Percentiles rank a stretch among this genome's conserved stretches.
Evolutionary conservation across 805 yeast species (phyloP).

Genomic region (Torulaspora indica): DNA sequence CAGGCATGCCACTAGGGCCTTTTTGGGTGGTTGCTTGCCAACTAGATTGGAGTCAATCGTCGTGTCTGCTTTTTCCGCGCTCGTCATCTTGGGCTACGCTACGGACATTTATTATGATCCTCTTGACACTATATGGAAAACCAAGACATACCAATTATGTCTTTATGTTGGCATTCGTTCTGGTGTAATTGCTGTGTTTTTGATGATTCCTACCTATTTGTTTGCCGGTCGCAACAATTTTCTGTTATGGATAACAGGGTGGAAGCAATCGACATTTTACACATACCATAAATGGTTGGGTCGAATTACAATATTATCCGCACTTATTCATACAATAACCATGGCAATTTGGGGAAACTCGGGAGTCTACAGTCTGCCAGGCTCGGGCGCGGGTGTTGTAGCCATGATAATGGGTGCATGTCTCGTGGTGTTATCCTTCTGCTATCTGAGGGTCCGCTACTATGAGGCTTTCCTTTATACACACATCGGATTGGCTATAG

Average conservation of each 20-base stretch:
- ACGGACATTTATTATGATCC: constrained; percentile 18
- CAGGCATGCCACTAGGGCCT: too few relatives aligned
- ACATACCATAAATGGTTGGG: constrained; percentile 59
- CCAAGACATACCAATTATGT: constrained; percentile 19
- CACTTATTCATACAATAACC: constrained; percentile 38
- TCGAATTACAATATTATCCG: constrained; percentile 38
- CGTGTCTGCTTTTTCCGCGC: constrained; percentile 16
- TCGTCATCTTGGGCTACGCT: constrained; percentile 16
- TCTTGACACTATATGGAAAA: constrained; percentile 13
- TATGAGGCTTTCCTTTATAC: constrained; percentile 45
- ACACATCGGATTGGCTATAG: constrained; percentile 41
- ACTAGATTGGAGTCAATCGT: constrained; percentile 23
- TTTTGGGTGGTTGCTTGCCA: constrained; percentile 19
- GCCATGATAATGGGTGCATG: constrained; percentile 32
- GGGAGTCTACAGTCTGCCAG: constrained; percentile 8
- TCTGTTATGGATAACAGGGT: constrained; percentile 54
- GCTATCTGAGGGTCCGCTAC: constrained; percentile 33
- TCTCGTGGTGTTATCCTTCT: constrained; percentile 28
- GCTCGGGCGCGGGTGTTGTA: constrained; percentile 44
- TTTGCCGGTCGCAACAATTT: constrained; percentile 75
- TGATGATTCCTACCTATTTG: constrained; percentile 51
- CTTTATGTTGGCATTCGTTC: constrained; percentile 43
- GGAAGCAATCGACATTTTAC: constrained; percentile 59
- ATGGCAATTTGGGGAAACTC: constrained; percentile 9
- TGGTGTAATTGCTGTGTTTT: constrained; percentile 43